These are phyloP conservation scores for Leccinum fuscescens DNA, from an alignment of 1,284 basidiomycete genomes.

Conservation along the genomic window DNA sequence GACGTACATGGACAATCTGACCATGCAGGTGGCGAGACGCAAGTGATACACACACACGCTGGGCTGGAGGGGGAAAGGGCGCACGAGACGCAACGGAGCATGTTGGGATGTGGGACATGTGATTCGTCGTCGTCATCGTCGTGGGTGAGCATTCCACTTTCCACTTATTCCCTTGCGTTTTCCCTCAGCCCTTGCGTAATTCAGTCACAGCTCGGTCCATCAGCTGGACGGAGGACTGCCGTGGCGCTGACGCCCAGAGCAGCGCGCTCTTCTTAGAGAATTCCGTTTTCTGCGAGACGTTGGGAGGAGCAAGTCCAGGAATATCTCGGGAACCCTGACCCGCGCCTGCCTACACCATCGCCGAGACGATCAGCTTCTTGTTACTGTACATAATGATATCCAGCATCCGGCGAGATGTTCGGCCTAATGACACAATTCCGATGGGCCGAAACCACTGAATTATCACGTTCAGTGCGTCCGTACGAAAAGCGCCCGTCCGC, in stretches of 20 bases:
- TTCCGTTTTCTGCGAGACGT: not conserved
- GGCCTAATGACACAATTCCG: not conserved
- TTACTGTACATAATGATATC: constrained; percentile 15
- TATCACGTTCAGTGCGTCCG: not conserved
- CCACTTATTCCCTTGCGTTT: not conserved
- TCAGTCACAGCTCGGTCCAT: not conserved
- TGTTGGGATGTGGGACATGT: not conserved
- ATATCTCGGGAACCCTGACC: not conserved
- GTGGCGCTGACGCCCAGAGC: not conserved
- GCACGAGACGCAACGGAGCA: not conserved
- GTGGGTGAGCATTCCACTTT: not conserved
- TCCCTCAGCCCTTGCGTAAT: not conserved
- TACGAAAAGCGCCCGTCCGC: not conserved
- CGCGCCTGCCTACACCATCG: not conserved
- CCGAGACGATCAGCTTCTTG: not conserved
- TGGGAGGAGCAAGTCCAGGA: not conserved
- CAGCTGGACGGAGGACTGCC: not conserved
- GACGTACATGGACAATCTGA: constrained; percentile 86
- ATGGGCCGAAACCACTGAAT: not conserved
- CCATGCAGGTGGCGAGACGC: constrained; percentile 77
- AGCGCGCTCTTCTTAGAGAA: not conserved
- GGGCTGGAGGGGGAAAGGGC: not conserved
- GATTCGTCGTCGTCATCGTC: not conserved
- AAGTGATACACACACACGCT: constrained; percentile 38
- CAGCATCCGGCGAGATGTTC: not conserved